Evolutionary conservation across 331 rosid genomes (phyloP).

Genomic region (Quercus lobata): DNA sequence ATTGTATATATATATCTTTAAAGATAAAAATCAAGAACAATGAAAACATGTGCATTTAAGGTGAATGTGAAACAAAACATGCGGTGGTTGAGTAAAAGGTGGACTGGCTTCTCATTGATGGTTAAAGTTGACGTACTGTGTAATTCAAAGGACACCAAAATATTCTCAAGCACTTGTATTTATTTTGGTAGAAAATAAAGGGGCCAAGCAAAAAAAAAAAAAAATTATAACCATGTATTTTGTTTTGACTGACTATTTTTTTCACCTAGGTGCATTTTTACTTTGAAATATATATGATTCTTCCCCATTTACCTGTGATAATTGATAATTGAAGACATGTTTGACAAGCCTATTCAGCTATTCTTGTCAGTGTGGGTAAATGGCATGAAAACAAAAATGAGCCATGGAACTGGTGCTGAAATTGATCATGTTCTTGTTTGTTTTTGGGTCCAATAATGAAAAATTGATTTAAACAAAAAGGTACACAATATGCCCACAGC

Average conservation of each 20-base stretch:
- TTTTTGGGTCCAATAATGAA: not conserved
- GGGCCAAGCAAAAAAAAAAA: no score
- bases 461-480: not conserved
- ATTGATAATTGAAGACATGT: no score
- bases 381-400: not conserved
- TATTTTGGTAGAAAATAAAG: no score
- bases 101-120: not conserved
- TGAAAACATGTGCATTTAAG: not conserved
- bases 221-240: no score
- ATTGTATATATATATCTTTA: not conserved
- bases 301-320: no score
- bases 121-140: not conserved
- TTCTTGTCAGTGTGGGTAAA: not conserved
- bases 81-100: not conserved
- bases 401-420: not conserved
- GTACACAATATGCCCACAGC: not conserved
- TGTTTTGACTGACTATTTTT: no score
- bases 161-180: no score
- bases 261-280: no score
- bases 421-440: not conserved
- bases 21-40: not conserved
- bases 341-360: no score
- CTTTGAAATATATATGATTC: no score
- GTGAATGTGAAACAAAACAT: not conserved
- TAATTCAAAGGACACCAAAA: not conserved